phyloP scores from a whole-genome alignment of 768 basidiomycete species.

The Tulasnella sp. region DNA sequence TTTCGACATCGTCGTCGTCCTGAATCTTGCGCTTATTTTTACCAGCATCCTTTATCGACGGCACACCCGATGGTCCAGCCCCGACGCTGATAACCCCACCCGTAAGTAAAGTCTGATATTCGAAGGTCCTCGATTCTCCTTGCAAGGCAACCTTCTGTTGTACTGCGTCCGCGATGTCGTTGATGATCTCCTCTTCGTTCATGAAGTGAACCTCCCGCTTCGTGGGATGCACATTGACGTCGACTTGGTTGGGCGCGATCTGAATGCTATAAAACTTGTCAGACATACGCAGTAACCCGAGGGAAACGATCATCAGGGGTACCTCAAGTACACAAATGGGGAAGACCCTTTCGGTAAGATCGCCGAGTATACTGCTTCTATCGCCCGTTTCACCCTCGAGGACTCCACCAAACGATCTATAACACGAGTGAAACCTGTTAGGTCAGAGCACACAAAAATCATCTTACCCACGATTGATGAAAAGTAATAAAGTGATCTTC shows the following conservation, averaged over 20 bases:
- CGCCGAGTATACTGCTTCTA: conserved; percentile 75
- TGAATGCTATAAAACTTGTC: conserved; percentile 42
- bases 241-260: conserved; percentile 78
- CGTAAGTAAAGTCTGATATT: conserved; percentile 26
- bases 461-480: conserved; percentile 89
- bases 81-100: conserved; percentile 4
- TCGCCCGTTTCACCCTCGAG: conserved; percentile 67
- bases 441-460: not conserved
- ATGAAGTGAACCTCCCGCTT: conserved; percentile 92
- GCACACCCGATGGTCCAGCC: not conserved
- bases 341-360: conserved; percentile 81
- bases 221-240: conserved; percentile 97
- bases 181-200: conserved; percentile 78
- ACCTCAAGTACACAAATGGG: conserved; percentile 95
- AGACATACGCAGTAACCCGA: not conserved
- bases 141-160: conserved; percentile 49
- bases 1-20: conserved; percentile 20
- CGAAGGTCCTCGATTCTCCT: conserved; percentile 32
- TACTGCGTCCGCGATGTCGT: conserved; percentile 61
- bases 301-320: not conserved
- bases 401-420: conserved; percentile 90
- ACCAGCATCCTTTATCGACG: not conserved
- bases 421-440: not conserved
- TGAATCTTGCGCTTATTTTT: not conserved
- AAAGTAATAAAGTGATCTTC: conserved; percentile 73